Conservation (phyloP, 257 asterid species). For the Scutellaria baicalensis region DNA sequence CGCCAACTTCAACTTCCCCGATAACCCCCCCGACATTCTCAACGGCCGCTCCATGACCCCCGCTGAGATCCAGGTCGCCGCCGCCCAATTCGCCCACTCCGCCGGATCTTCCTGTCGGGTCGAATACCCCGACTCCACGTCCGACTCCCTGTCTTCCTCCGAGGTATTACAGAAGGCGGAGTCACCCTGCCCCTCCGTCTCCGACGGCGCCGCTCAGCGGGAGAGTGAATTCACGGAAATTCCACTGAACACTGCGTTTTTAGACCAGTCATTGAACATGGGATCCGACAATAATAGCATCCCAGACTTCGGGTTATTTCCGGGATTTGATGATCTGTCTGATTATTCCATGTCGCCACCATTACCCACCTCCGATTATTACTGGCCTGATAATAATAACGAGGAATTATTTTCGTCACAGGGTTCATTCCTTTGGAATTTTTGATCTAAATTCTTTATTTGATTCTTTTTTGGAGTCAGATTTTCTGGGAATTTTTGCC, state of each 20-base stretch:
- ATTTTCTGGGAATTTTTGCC: constrained; percentile 29
- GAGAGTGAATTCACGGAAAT: constrained; percentile 33
- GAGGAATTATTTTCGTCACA: constrained; percentile 33
- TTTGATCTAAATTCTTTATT: constrained; percentile 13
- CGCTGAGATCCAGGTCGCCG: constrained; percentile 57
- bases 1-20: constrained; percentile 66
- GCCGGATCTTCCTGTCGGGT: constrained; percentile 23
- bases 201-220: constrained; percentile 19
- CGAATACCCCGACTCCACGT: constrained; percentile 24
- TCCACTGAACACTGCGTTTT: constrained; percentile 37
- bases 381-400: constrained; percentile 23
- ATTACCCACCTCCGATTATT: constrained; percentile 25
- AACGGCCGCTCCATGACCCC: constrained; percentile 52
- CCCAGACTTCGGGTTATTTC: constrained; percentile 44
- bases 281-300: constrained; percentile 23
- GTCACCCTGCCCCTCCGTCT: constrained; percentile 51
- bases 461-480: not conserved
- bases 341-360: constrained; percentile 31
- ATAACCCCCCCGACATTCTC: constrained; percentile 30
- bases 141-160: constrained; percentile 29
- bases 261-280: constrained; percentile 31
- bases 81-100: constrained; percentile 51
- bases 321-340: constrained; percentile 51
- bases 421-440: constrained; percentile 53
- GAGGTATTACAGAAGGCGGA: constrained; percentile 28